phyloP scores from a whole-genome alignment of 148 eudicot species.

The Simmondsia chinensis region DNA sequence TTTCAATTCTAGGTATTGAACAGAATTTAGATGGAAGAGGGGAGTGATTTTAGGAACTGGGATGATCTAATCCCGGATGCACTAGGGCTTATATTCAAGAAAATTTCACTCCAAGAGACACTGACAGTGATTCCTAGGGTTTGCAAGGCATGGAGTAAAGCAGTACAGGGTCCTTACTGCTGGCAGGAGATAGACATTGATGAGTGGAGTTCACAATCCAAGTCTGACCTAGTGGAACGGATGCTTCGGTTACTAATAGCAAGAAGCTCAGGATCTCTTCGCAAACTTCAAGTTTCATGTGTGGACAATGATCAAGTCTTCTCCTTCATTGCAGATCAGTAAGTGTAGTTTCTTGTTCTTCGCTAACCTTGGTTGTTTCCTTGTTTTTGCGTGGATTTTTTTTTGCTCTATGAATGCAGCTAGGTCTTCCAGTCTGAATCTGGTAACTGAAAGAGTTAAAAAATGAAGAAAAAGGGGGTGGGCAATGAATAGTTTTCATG shows the following conservation, averaged over 20 bases:
- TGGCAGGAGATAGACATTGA: constrained; percentile 74
- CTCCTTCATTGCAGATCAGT: constrained; percentile 59
- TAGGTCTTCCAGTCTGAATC: no score
- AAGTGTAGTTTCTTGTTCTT: constrained; percentile 10
- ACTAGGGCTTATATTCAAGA: constrained; percentile 48
- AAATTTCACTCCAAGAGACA: constrained; percentile 38
- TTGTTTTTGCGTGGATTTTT: no score
- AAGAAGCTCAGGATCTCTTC: constrained; percentile 46
- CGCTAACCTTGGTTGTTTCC: background rate
- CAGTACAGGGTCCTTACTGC: constrained; percentile 62
- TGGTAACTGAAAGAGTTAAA: no score
- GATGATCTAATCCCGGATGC: constrained; percentile 69
- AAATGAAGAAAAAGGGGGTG: no score
- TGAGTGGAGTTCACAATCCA: constrained; percentile 41
- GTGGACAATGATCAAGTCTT: constrained; percentile 36
- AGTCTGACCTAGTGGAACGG: constrained; percentile 30
- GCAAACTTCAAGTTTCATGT: constrained; percentile 49
- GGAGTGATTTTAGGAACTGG: constrained; percentile 36
- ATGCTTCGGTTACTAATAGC: constrained; percentile 52
- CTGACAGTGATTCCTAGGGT: constrained; percentile 60
- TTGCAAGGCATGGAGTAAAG: constrained; percentile 65
- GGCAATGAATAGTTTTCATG: no score
- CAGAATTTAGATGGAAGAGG: constrained; percentile 36
- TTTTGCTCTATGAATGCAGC: no score
- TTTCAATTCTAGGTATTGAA: no score